Conservation (phyloP, 495 filamentous ascomycete species). For the Xylaria bambusicola region DNA sequence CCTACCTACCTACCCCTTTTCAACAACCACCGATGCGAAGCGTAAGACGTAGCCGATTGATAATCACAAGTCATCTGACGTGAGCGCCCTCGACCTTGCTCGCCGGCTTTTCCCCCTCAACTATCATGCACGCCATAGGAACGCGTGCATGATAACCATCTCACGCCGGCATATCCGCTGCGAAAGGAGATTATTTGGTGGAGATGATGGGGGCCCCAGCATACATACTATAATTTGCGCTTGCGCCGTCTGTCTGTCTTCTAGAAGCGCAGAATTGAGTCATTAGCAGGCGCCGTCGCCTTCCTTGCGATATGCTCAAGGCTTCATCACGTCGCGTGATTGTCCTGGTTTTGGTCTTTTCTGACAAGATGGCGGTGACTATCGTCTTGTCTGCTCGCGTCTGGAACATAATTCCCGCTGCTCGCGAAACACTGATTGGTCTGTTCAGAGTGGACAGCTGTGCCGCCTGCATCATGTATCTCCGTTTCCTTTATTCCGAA, state of each 20-base stretch:
- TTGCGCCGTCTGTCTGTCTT: too few species aligned
- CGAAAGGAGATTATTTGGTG: not conserved
- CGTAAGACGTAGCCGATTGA: slow-evolving; percentile 3
- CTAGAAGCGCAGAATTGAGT: not conserved
- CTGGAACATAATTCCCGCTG: not conserved
- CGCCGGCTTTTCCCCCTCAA: slow-evolving; percentile 11
- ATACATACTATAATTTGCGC: too few species aligned
- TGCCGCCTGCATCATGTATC: slow-evolving; percentile 13
- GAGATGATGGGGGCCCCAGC: not conserved
- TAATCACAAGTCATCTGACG: slow-evolving; percentile 11
- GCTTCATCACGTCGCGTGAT: not conserved
- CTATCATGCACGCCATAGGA: slow-evolving; percentile 6
- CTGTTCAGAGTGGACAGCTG: slow-evolving; percentile 13
- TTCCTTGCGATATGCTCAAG: not conserved
- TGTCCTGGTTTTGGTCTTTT: too few species aligned
- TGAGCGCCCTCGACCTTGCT: slow-evolving; percentile 2
- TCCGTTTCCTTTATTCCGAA: not conserved
- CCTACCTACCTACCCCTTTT: not conserved
- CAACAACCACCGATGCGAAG: slow-evolving; percentile 7
- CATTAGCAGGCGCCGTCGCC: not conserved
- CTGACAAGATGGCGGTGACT: not conserved
- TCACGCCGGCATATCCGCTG: slow-evolving; percentile 11
- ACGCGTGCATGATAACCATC: slow-evolving; percentile 2
- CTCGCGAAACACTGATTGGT: slow-evolving; percentile 2
- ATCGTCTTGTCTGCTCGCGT: slow-evolving; percentile 6